Evolutionary conservation across 2,329 filamentous ascomycete species (phyloP).

Genomic region (Coniella lustricola): DNA sequence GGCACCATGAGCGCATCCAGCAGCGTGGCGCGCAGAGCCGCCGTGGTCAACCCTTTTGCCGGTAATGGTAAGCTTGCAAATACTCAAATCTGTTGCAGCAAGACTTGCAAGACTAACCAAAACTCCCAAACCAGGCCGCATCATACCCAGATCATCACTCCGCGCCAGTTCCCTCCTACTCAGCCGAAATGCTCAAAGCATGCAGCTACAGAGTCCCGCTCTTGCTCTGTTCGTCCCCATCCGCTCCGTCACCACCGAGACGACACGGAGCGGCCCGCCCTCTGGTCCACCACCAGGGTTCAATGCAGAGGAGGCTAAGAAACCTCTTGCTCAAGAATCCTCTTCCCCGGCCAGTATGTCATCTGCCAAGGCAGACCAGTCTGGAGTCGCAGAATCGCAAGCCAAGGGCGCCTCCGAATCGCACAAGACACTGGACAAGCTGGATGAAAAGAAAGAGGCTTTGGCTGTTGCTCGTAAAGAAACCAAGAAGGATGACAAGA

Average conservation of each 20-base stretch:
- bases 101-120: conserved; percentile 21
- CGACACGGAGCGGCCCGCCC: conserved; percentile 41
- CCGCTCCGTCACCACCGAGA: conserved; percentile 52
- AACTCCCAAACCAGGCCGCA: conserved; percentile 31
- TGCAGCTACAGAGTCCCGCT: conserved; percentile 40
- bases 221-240: conserved; percentile 51
- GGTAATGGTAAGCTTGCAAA: conserved; percentile 35
- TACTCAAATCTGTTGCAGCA: too few species aligned
- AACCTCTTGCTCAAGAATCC: conserved; percentile 60
- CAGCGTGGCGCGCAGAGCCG: conserved; percentile 47
- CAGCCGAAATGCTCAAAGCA: conserved; percentile 37
- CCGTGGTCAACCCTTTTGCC: conserved; percentile 45
- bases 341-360: conserved; percentile 27
- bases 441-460: conserved; percentile 58
- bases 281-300: conserved; percentile 79
- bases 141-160: conserved; percentile 37
- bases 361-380: conserved; percentile 27
- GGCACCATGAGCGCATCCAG: conserved; percentile 48
- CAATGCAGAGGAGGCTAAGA: conserved; percentile 83
- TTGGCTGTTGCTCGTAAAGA: conserved; percentile 52
- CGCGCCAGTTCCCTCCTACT: conserved; percentile 41
- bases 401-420: conserved; percentile 27
- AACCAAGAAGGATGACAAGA: conserved; percentile 66
- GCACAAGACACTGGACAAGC: conserved; percentile 47
- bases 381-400: conserved; percentile 22